phyloP scores from a whole-genome alignment of 78 protist species.

The Polysphondylium violaceum region DNA sequence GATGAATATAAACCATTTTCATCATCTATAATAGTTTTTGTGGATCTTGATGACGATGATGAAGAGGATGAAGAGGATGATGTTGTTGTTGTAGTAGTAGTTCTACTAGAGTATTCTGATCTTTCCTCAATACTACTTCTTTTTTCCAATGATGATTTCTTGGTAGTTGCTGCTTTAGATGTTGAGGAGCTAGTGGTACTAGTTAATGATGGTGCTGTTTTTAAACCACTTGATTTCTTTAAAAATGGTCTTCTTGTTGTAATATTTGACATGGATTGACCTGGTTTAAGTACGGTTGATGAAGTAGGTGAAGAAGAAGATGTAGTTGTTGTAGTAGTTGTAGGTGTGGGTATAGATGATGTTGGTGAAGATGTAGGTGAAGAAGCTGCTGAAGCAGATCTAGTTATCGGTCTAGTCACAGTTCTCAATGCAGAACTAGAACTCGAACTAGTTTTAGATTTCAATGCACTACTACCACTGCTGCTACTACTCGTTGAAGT shows the following conservation, averaged over 20 bases:
- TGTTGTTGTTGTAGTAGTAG: conserved; percentile 7
- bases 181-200: no score
- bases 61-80: not conserved
- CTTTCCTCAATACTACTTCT: no score
- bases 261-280: not conserved
- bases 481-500: not conserved
- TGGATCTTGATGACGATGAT: not conserved
- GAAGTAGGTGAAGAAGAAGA: not conserved
- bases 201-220: conserved; percentile 7
- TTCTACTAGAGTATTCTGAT: not conserved
- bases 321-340: conserved; percentile 2
- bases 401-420: not conserved
- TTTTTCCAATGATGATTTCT: no score
- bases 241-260: not conserved
- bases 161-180: no score
- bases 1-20: not conserved
- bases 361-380: not conserved
- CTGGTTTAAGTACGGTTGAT: not conserved
- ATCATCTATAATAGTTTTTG: not conserved
- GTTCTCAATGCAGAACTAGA: not conserved
- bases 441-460: no score
- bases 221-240: not conserved
- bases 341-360: not conserved
- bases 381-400: not conserved
- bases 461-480: not conserved